A percentile compares a stretch with the other conserved stretches of the same genome.
These are phyloP conservation scores for Skeletonema menzelii DNA, from an alignment of 108 stramenopile species.

Conservation along the genomic window DNA sequence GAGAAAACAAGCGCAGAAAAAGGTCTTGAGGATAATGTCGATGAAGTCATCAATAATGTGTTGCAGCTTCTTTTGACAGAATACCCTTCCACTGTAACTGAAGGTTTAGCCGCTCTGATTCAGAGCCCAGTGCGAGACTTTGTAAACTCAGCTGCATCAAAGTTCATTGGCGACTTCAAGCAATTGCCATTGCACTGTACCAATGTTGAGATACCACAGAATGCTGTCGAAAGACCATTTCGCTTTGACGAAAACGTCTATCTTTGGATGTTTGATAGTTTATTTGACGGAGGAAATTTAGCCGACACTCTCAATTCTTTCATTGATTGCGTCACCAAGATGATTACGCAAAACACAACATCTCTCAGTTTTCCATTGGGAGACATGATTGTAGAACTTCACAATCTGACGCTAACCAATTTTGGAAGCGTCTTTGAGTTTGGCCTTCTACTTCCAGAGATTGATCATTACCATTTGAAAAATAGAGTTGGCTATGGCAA, in stretches of 20 bases:
- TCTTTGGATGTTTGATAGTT: slow-evolving; percentile 40
- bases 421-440: slow-evolving; percentile 37
- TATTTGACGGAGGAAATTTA: slow-evolving; percentile 36
- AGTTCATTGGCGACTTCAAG: slow-evolving; percentile 36
- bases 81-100: slow-evolving; percentile 52
- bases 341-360: slow-evolving; percentile 3
- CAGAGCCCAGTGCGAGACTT: slow-evolving; percentile 24
- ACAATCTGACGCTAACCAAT: slow-evolving; percentile 34
- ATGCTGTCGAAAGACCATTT: slow-evolving; percentile 20
- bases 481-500: slow-evolving; percentile 39
- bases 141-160: slow-evolving; percentile 36
- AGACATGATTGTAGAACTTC: slow-evolving; percentile 15
- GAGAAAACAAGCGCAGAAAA: neutral
- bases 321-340: slow-evolving; percentile 41
- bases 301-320: slow-evolving; percentile 48
- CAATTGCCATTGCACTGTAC: slow-evolving; percentile 41
- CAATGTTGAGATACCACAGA: slow-evolving; percentile 40
- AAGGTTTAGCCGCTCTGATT: slow-evolving; percentile 41
- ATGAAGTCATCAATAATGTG: slow-evolving; percentile 55
- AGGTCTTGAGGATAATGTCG: slow-evolving; percentile 57
- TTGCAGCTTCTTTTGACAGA: slow-evolving; percentile 52
- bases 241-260: slow-evolving; percentile 33
- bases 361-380: slow-evolving; percentile 18
- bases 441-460: slow-evolving; percentile 43
- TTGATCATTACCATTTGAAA: slow-evolving; percentile 45